These are phyloP conservation scores for Kluyveromyces sp. DNA, from an alignment of 1,139 yeast species.

Conservation along the genomic window DNA sequence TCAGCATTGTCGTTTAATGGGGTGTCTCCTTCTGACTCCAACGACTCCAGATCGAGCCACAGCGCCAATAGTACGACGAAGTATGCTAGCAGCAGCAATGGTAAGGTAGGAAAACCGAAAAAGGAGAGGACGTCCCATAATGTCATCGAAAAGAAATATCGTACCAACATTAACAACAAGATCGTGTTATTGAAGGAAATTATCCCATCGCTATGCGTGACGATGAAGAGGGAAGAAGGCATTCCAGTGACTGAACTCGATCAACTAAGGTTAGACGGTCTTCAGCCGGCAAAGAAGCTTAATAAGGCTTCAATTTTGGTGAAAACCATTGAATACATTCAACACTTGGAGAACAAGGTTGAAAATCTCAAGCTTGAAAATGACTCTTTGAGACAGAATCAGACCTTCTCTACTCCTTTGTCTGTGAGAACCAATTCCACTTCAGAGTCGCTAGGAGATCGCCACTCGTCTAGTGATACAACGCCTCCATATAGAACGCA, in stretches of 20 bases:
- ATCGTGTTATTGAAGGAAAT: conserved; percentile 60
- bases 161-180: conserved; percentile 66
- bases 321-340: conserved; percentile 86
- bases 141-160: conserved; percentile 67
- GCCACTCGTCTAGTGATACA: conserved; percentile 2
- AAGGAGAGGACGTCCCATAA: conserved; percentile 64
- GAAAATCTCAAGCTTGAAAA: conserved; percentile 50
- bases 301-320: conserved; percentile 85
- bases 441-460: conserved; percentile 9
- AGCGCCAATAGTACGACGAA: not conserved
- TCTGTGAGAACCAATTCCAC: conserved; percentile 14
- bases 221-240: conserved; percentile 33
- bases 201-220: conserved; percentile 52
- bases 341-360: conserved; percentile 71
- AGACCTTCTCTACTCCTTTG: conserved; percentile 22
- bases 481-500: conserved; percentile 19
- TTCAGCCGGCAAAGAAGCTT: conserved; percentile 78
- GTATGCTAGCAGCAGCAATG: not conserved
- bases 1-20: not conserved
- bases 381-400: conserved; percentile 39
- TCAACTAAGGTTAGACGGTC: conserved; percentile 56
- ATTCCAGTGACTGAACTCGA: conserved; percentile 31
- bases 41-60: conserved; percentile 2
- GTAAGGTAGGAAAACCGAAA: conserved; percentile 25
- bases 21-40: not conserved